Evolutionary conservation across 1,284 basidiomycete genomes (phyloP), one percentile per base, ranked within the genome.

Genomic region (Irpex sp.): DNA sequence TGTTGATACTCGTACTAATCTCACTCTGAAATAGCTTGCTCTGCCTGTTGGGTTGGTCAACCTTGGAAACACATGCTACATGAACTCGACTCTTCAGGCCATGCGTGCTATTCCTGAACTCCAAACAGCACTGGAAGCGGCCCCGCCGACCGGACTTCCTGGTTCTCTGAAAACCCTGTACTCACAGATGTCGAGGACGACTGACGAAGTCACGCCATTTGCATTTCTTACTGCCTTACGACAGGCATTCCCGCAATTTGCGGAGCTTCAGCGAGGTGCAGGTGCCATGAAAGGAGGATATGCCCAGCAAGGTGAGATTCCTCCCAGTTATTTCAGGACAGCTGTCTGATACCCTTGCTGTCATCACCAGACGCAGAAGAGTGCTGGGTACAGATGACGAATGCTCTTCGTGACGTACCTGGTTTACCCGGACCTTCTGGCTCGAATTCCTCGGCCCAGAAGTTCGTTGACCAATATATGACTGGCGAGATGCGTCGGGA

Each of bases 41-140:
- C 81, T 86, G 68, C 91, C 90, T 4, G 88, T 90, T 61, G 90
- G 91, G 13, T 75, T 90, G 68, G 82, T 78, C 73, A 88, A 92
- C 70, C 78, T 93, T 53, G 94, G 94, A 47, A 96, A 96, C 73
- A 96, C 94, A 0, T 96, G 94, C 71, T 98, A 98, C 76, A 93
- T 98, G 87, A 98, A 98, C 72, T 89, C 97, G 5, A 95, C 94
- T 0, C 80, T 99, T 1, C 97, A 99, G 78, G 91, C 94, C 13
- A 82, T 99, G 66, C 89, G 94, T 17, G 88, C 91, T 2, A 92
- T 99, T 61, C 95, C 95, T 0, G 94, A 98, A 71, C 82, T 99
- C 1, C 89, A 92, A 68, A 74, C 78, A 1, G 89, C 92, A 1
- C 80, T 97, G 19, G 75, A 74, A 65, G 75, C 75, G 17, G 63